phyloP scores from a whole-genome alignment of 305 asterid genomes.

The Rubia peregrina region DNA sequence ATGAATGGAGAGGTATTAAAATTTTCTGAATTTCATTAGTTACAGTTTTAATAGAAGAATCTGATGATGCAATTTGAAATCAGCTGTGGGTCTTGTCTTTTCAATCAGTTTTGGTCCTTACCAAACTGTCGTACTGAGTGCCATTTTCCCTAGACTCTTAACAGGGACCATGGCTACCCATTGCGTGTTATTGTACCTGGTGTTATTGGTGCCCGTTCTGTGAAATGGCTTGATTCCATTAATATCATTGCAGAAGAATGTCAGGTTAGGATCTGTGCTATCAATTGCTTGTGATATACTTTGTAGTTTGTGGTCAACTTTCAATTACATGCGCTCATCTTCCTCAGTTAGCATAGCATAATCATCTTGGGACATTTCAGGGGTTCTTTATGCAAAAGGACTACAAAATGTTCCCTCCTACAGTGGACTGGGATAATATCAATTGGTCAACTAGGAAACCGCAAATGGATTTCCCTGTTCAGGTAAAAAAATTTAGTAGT shows the following conservation, averaged over 20 bases:
- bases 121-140: slow-evolving; percentile 7
- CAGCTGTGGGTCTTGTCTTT: neutral
- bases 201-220: slow-evolving; percentile 96
- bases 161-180: slow-evolving; percentile 97
- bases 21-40: neutral
- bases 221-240: slow-evolving; percentile 88
- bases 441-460: slow-evolving; percentile 86
- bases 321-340: slow-evolving; percentile 14
- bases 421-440: slow-evolving; percentile 92
- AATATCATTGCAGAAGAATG: slow-evolving; percentile 71
- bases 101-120: neutral
- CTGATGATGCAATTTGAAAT: neutral
- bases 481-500: slow-evolving; percentile 46
- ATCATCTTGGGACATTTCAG: slow-evolving; percentile 33
- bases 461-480: slow-evolving; percentile 91
- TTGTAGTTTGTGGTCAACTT: slow-evolving; percentile 8
- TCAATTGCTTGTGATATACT: neutral
- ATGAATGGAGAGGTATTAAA: slow-evolving; percentile 88
- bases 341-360: slow-evolving; percentile 14
- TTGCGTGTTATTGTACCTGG: slow-evolving; percentile 96
- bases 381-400: slow-evolving; percentile 95
- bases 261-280: slow-evolving; percentile 39
- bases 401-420: slow-evolving; percentile 96
- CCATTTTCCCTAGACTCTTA: slow-evolving; percentile 44
- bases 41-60: neutral